Evolutionary conservation across 2,329 filamentous ascomycete genomes (phyloP).

Genomic region (Oidium heveae): DNA sequence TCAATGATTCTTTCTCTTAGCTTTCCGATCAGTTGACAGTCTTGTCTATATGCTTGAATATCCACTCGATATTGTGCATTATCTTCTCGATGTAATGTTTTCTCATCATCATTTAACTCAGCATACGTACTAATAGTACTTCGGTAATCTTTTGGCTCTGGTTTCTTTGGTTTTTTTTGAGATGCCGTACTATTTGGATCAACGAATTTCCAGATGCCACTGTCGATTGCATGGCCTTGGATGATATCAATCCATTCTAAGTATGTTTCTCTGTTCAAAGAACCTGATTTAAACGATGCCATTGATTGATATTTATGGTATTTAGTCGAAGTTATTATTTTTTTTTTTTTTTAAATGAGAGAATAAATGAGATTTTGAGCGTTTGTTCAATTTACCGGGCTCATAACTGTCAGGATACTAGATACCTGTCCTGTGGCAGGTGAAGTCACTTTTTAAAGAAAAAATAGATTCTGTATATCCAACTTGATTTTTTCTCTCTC

Average conservation of each 20-base stretch:
- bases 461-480: too few relatives aligned
- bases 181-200: background rate
- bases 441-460: too few relatives aligned
- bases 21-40: background rate
- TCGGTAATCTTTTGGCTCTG: background rate
- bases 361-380: too few relatives aligned
- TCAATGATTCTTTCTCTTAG: background rate
- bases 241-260: background rate
- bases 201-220: background rate
- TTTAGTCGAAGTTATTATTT: too few relatives aligned
- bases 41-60: background rate
- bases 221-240: background rate
- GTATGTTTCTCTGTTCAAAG: background rate
- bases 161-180: background rate
- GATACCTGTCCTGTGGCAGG: too few relatives aligned
- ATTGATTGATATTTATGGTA: too few relatives aligned
- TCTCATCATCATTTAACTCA: constrained; percentile 1
- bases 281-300: background rate
- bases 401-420: too few relatives aligned
- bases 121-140: background rate
- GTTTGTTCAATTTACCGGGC: too few relatives aligned
- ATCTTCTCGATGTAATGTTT: background rate
- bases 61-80: background rate
- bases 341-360: too few relatives aligned
- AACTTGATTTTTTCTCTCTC: too few relatives aligned